Evolutionary conservation across 2,329 filamentous ascomycete genomes (phyloP), one percentile per base, ranked within the genome.

Genomic region (Trichoderma oligosporum): DNA sequence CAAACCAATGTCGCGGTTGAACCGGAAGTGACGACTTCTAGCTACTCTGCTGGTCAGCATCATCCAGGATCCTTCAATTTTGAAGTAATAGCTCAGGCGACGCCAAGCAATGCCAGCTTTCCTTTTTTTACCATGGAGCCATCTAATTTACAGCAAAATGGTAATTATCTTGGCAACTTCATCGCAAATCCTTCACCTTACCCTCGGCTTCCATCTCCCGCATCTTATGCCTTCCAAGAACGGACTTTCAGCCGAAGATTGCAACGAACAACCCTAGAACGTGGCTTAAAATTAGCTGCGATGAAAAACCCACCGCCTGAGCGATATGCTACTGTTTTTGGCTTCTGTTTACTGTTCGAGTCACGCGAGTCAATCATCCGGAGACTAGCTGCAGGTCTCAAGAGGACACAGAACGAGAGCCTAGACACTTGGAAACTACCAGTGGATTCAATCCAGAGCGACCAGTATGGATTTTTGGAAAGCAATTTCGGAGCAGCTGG

Each of bases 181-280:
- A 59, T 70, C 12, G 31, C 62, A 18, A 46, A 42, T 14, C 58
- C 58, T 3, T 63, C 68, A 7, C 66, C 70, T 2, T 74, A 73
- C 36, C 66, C 68, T 6, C 61, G 70, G 0, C 67, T 80, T 14
- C 71, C 75, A 1, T 61, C 74, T 1, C 80, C 82, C 0, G 73
- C 68, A 20, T 84, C 83, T 0, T 85, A 86, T 67, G 78, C 83
- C 8, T 79, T 81, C 57, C 76, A 82, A 24, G 88, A 92, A 68
- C 73, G 76, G 1, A 85, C 80, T 1, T 92, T 95, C 63, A 84
- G 84, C 9, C 82, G 88, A 7, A 80, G 87, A 4, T 74, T 95
- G 4, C 87, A 89, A 47, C 82, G 89, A 39, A 77, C 77, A 53
- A 78, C 83, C 2, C 63, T 85, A 1, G 88, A 95, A 70, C 72